Conservation (phyloP, 106 monocot species). For the Dioscorea alata region DNA sequence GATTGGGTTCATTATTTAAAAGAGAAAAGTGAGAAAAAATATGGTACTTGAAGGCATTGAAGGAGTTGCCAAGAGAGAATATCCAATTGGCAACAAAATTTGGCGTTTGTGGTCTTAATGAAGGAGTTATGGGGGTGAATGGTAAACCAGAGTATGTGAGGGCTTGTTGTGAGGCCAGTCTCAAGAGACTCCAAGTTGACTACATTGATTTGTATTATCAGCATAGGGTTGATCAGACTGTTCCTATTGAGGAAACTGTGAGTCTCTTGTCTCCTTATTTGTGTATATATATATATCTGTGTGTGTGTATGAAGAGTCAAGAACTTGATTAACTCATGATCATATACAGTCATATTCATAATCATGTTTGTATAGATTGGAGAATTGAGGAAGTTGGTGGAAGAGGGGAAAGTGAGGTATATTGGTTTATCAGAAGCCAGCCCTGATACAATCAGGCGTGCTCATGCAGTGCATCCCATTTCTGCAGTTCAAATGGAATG, state of each 20-base stretch:
- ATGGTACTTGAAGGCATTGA: constrained; percentile 28
- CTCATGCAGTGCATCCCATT: constrained; percentile 79
- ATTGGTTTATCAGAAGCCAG: constrained; percentile 87
- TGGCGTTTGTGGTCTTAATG: constrained; percentile 7
- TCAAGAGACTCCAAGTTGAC: constrained; percentile 69
- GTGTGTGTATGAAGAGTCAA: no score
- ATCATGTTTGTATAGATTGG: constrained; percentile 14
- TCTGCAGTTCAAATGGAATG: constrained; percentile 81
- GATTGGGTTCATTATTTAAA: no score
- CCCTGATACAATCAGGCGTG: constrained; percentile 68
- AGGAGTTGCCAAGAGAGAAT: constrained; percentile 37
- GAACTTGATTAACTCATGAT: no score
- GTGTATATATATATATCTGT: no score
- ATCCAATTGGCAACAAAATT: constrained; percentile 51
- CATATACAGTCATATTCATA: no score
- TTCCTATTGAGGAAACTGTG: constrained; percentile 85
- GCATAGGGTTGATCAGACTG: constrained; percentile 62
- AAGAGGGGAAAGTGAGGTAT: constrained; percentile 75
- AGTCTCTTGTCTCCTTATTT: no score
- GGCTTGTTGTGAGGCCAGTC: constrained; percentile 65
- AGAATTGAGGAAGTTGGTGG: constrained; percentile 41
- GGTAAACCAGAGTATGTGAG: constrained; percentile 49
- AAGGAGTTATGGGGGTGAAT: constrained; percentile 11
- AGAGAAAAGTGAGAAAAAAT: not conserved
- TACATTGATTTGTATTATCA: constrained; percentile 89